Percentiles rank a stretch among this genome's conserved stretches.
These are phyloP conservation scores for Haberlea rhodopensis DNA, from an alignment of 257 asterid species.

Conservation along the genomic window DNA sequence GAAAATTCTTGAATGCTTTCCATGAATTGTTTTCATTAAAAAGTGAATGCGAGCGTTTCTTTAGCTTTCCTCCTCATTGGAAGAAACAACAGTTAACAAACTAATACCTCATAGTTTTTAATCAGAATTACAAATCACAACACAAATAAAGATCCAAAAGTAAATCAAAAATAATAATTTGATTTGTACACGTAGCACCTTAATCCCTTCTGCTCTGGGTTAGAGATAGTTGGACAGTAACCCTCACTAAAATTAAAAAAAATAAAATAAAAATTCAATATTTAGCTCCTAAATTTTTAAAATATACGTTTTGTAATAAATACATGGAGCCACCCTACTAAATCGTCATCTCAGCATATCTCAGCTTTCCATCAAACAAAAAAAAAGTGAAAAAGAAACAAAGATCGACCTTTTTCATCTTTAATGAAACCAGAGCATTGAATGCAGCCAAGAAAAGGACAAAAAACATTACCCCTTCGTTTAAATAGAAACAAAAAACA, in stretches of 20 bases:
- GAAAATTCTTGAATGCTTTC: neutral
- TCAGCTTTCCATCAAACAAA: neutral
- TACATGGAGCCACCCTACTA: neutral
- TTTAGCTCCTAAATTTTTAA: neutral
- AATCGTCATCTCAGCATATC: neutral
- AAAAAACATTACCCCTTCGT: neutral
- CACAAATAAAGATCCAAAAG: no score
- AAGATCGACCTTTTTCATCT: constrained; percentile 1
- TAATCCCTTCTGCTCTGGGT: neutral
- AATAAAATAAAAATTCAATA: neutral
- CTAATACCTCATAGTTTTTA: no score
- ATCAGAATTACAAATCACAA: no score
- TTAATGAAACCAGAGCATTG: constrained; percentile 26
- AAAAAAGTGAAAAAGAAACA: neutral
- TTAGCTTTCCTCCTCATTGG: neutral
- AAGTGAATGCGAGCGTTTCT: no score
- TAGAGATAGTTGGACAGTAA: neutral
- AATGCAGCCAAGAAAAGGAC: constrained; percentile 23
- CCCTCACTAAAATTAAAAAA: no score
- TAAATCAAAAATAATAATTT: no score
- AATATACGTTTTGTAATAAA: neutral
- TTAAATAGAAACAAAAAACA: neutral
- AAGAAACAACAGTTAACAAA: no score
- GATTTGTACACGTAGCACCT: no score
- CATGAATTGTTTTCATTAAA: no score